Percentiles rank a stretch among this genome's conserved stretches.
Evolutionary conservation across 1,139 yeast species (phyloP).

Genomic region (Protomyces macrosporus): DNA sequence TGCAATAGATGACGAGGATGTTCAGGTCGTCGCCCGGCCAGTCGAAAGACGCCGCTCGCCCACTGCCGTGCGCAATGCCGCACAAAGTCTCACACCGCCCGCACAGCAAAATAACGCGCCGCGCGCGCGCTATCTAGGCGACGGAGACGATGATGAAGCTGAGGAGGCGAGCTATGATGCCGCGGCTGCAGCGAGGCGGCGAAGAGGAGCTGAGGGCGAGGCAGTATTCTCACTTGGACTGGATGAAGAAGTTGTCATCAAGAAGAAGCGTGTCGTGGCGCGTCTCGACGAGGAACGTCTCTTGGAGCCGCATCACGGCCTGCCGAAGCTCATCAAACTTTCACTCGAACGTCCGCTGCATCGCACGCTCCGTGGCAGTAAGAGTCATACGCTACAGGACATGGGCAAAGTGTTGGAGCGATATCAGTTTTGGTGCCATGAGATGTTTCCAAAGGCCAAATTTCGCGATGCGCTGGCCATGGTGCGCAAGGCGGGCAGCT

Average conservation of each 20-base stretch:
- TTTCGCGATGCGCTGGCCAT: conserved; percentile 54
- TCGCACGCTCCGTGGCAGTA: conserved; percentile 36
- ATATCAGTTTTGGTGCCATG: conserved; percentile 84
- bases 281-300: conserved; percentile 41
- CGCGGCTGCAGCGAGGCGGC: background rate
- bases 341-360: background rate
- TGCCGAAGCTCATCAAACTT: conserved; percentile 38
- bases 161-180: background rate
- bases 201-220: background rate
- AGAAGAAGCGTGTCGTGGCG: conserved; percentile 35
- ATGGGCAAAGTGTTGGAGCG: conserved; percentile 51
- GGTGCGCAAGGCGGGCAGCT: conserved; percentile 38
- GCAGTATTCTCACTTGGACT: conserved; percentile 38
- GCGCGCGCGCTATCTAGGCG: background rate
- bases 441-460: conserved; percentile 69
- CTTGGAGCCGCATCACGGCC: conserved; percentile 37
- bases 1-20: conserved; percentile 9
- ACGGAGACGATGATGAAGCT: background rate
- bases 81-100: background rate
- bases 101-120: background rate
- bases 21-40: conserved; percentile 3
- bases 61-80: background rate
- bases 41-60: background rate
- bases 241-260: conserved; percentile 39
- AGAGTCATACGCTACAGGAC: conserved; percentile 44